A percentile compares a stretch with the other conserved stretches of the same genome.
These are phyloP conservation scores for Jaltomata sinuosa DNA, from an alignment of 257 asterid species.

Conservation along the genomic window DNA sequence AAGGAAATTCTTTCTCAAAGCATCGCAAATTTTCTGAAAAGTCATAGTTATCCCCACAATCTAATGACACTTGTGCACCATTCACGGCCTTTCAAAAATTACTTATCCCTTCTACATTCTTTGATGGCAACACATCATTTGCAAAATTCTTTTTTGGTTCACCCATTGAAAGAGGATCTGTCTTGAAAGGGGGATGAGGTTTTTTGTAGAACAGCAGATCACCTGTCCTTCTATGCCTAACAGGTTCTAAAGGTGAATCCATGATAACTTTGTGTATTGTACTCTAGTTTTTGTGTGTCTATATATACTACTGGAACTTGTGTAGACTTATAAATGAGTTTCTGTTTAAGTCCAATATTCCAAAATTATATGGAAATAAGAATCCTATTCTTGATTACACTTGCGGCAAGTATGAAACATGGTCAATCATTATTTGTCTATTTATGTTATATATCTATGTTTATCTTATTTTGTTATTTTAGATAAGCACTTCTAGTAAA, in stretches of 20 bases:
- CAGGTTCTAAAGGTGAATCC: background rate
- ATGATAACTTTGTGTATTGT: no score
- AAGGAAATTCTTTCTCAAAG: no score
- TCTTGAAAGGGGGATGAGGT: no score
- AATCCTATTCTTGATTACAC: background rate
- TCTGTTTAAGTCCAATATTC: background rate
- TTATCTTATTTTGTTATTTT: background rate
- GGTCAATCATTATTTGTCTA: background rate
- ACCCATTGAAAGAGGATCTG: background rate
- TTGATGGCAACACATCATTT: no score
- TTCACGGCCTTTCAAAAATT: no score
- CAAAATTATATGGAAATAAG: background rate
- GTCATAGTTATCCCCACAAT: no score
- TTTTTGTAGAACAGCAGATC: background rate
- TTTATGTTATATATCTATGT: background rate
- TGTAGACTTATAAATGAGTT: background rate
- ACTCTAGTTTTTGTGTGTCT: no score
- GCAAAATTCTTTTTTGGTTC: background rate
- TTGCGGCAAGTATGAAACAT: background rate
- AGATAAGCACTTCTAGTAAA: background rate
- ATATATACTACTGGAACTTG: no score
- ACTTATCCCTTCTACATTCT: no score
- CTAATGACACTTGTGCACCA: no score
- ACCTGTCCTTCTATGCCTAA: background rate
- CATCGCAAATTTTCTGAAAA: no score